Evolutionary conservation across 805 yeast species (phyloP).

Genomic region (Wickerhamomyces sydowiorum): DNA sequence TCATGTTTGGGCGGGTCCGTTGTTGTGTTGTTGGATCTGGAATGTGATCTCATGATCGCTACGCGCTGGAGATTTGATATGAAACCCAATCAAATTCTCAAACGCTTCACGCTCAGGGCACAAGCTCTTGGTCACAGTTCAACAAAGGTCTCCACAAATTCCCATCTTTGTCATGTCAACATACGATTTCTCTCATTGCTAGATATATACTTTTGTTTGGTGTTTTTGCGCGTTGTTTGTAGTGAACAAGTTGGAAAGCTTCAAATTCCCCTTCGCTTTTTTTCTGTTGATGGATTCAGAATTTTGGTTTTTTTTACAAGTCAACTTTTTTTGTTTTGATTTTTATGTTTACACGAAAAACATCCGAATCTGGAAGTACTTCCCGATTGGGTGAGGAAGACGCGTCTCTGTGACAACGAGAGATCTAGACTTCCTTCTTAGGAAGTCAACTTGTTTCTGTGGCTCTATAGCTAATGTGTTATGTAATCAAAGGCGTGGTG

Average conservation of each 20-base stretch:
- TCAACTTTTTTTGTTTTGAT: slow-evolving; percentile 1
- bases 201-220: slow-evolving; percentile 3
- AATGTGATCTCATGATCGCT: background rate
- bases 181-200: slow-evolving; percentile 19
- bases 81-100: background rate
- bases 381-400: background rate
- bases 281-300: background rate
- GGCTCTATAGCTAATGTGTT: too few relatives aligned
- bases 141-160: too few relatives aligned
- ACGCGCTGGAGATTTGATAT: slow-evolving; percentile 1
- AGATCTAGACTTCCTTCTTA: background rate
- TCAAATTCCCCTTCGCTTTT: background rate
- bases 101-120: too few relatives aligned
- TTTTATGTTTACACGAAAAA: background rate
- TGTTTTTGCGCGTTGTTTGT: slow-evolving; percentile 6
- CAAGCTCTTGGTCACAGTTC: too few relatives aligned
- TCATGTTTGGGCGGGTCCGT: background rate
- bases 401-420: background rate
- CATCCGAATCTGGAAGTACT: background rate
- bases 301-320: background rate
- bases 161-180: slow-evolving; percentile 6
- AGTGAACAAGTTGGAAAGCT: background rate
- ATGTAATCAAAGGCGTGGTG: too few relatives aligned
- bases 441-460: too few relatives aligned
- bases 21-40: background rate